These are phyloP conservation scores for Postia placenta DNA, from an alignment of 768 basidiomycete genomes.

Conservation along the genomic window DNA sequence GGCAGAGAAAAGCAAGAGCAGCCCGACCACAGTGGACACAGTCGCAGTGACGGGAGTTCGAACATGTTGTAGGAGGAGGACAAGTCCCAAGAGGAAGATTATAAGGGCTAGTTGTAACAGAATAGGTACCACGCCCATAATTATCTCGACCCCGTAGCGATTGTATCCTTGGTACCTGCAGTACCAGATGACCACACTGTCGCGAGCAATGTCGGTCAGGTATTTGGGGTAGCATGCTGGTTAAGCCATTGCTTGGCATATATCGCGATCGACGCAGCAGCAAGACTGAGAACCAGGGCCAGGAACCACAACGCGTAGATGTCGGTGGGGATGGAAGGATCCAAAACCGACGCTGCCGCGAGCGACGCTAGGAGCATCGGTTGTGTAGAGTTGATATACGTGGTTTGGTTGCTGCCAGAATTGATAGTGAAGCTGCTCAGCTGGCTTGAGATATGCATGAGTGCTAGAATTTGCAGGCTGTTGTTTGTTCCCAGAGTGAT, in stretches of 20 bases:
- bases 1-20: conserved; percentile 1
- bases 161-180: conserved; percentile 17
- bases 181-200: conserved; percentile 17
- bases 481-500: background rate
- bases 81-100: conserved; percentile 16
- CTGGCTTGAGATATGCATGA: conserved; percentile 1
- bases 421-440: background rate
- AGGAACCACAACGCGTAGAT: conserved; percentile 20
- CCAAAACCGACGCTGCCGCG: background rate
- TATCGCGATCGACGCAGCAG: conserved; percentile 18
- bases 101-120: conserved; percentile 14
- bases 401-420: conserved; percentile 6
- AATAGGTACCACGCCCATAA: conserved; percentile 12
- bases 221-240: conserved; percentile 14
- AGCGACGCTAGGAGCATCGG: background rate
- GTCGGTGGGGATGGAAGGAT: conserved; percentile 4
- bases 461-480: conserved; percentile 6
- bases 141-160: conserved; percentile 11
- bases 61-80: conserved; percentile 15
- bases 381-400: background rate
- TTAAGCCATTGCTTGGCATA: conserved; percentile 23
- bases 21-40: conserved; percentile 1
- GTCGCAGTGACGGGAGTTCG: conserved; percentile 9
- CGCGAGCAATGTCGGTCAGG: conserved; percentile 10
- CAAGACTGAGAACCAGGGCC: conserved; percentile 21